Evolutionary conservation across 768 basidiomycete genomes (phyloP).

Genomic region (Termitomyces titanicus): DNA sequence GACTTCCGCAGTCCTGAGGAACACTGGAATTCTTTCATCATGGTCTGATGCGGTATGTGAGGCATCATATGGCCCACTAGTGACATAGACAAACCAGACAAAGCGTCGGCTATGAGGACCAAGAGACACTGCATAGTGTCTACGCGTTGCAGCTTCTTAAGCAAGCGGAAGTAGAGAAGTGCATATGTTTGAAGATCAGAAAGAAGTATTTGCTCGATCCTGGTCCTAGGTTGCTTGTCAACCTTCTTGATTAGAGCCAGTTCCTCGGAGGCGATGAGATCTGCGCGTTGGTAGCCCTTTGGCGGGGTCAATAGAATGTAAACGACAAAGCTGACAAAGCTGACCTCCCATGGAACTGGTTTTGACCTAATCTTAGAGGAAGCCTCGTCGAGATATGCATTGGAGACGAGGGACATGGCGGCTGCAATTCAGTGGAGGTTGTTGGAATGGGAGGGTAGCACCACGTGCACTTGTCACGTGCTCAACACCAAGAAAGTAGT

Average conservation of each 20-base stretch:
- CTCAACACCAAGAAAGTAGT: too few relatives aligned
- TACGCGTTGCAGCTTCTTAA: slow-evolving; percentile 78
- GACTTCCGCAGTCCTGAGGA: slow-evolving; percentile 54
- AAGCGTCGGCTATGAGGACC: slow-evolving; percentile 84
- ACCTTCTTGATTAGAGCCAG: slow-evolving; percentile 86
- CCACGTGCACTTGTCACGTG: slow-evolving; percentile 14
- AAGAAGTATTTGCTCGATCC: slow-evolving; percentile 71
- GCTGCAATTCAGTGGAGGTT: not conserved
- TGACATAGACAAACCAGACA: slow-evolving; percentile 52
- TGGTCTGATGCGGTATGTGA: slow-evolving; percentile 52
- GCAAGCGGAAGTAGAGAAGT: slow-evolving; percentile 81
- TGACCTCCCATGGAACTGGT: slow-evolving; percentile 95
- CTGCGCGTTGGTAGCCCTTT: slow-evolving; percentile 94
- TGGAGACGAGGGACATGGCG: slow-evolving; percentile 66
- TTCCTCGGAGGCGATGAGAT: slow-evolving; percentile 84
- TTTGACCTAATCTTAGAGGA: slow-evolving; percentile 87
- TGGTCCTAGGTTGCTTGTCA: slow-evolving; percentile 72
- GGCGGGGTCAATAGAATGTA: slow-evolving; percentile 12
- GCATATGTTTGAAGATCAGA: slow-evolving; percentile 85
- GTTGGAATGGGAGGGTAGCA: not conserved
- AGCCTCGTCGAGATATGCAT: slow-evolving; percentile 80
- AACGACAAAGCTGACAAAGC: slow-evolving; percentile 8
- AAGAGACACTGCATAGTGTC: slow-evolving; percentile 89
- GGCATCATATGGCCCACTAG: not conserved
- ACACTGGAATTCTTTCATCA: slow-evolving; percentile 81